phyloP scores from a whole-genome alignment of 805 yeast species.

The Ogataea thermomethanolica region DNA sequence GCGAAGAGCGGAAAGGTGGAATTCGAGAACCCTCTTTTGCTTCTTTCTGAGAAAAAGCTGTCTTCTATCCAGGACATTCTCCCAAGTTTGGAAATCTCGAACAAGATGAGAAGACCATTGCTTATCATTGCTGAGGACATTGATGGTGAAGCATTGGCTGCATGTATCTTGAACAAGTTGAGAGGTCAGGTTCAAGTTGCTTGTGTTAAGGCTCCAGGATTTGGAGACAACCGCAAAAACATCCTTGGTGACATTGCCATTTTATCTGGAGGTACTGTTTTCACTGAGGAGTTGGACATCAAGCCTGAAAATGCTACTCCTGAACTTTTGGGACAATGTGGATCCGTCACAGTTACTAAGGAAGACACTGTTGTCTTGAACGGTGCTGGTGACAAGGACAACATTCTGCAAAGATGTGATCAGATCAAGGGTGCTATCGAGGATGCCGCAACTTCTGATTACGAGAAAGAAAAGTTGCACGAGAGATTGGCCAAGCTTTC shows the following conservation, averaged over 20 bases:
- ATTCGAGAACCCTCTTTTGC: slow-evolving; percentile 86
- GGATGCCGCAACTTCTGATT: slow-evolving; percentile 74
- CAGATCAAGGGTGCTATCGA: slow-evolving; percentile 83
- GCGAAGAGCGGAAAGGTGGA: slow-evolving; percentile 91
- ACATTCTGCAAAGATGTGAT: slow-evolving; percentile 82
- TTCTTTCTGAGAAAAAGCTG: slow-evolving; percentile 90
- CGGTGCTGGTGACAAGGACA: slow-evolving; percentile 86
- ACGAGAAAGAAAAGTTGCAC: slow-evolving; percentile 95
- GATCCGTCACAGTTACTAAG: slow-evolving; percentile 87
- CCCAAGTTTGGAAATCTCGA: slow-evolving; percentile 90
- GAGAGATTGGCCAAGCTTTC: slow-evolving; percentile 96
- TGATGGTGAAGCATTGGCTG: slow-evolving; percentile 98
- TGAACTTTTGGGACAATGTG: slow-evolving; percentile 87
- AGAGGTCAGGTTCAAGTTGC: slow-evolving; percentile 98
- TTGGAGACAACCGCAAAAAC: slow-evolving; percentile 98
- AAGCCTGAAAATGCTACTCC: slow-evolving; percentile 93
- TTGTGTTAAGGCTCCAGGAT: slow-evolving; percentile 98
- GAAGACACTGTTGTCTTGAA: slow-evolving; percentile 93
- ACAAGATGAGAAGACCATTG: slow-evolving; percentile 89
- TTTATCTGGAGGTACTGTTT: slow-evolving; percentile 87
- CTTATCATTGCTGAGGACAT: slow-evolving; percentile 92
- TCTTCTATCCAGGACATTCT: slow-evolving; percentile 85
- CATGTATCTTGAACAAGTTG: slow-evolving; percentile 93
- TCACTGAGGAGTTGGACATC: slow-evolving; percentile 91
- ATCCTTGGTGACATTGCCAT: slow-evolving; percentile 93